phyloP scores from a whole-genome alignment of 495 filamentous ascomycete species.

The Opeltia flavorubescens region DNA sequence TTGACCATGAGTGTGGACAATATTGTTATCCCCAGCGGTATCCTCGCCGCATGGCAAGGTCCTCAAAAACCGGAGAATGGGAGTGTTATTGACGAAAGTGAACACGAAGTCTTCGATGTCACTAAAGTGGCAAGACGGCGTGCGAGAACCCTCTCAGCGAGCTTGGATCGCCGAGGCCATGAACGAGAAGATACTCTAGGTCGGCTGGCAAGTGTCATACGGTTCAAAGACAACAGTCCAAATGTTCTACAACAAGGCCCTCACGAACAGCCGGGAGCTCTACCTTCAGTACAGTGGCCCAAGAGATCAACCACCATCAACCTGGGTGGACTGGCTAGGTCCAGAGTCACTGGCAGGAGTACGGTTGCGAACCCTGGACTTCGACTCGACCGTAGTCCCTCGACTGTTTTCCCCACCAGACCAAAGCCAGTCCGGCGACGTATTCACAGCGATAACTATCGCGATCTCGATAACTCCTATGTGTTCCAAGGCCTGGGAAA shows the following conservation, averaged over 20 bases:
- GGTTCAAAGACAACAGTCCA: not conserved
- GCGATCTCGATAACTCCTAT: not conserved
- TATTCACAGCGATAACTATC: not conserved
- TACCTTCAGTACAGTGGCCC: not conserved
- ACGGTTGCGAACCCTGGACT: not conserved
- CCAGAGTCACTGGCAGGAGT: not conserved
- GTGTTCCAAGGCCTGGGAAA: conserved; percentile 1
- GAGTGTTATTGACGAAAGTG: not conserved
- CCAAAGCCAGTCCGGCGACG: not conserved
- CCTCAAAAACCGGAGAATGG: not conserved
- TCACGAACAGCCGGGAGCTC: not conserved
- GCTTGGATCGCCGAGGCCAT: not conserved
- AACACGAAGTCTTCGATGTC: not conserved
- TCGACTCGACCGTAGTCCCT: not conserved
- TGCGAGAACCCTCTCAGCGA: not conserved
- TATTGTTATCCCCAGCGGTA: conserved; percentile 2
- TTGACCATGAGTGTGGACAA: not conserved
- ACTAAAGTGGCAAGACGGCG: not conserved
- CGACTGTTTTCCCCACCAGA: not conserved
- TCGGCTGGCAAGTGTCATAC: not conserved
- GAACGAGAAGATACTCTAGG: not conserved
- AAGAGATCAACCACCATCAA: not conserved
- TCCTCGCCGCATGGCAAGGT: conserved; percentile 1
- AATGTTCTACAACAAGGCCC: not conserved
- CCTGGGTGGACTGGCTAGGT: not conserved